phyloP scores from a whole-genome alignment of 106 monocot genomes.

The Dendrobium nobile region DNA sequence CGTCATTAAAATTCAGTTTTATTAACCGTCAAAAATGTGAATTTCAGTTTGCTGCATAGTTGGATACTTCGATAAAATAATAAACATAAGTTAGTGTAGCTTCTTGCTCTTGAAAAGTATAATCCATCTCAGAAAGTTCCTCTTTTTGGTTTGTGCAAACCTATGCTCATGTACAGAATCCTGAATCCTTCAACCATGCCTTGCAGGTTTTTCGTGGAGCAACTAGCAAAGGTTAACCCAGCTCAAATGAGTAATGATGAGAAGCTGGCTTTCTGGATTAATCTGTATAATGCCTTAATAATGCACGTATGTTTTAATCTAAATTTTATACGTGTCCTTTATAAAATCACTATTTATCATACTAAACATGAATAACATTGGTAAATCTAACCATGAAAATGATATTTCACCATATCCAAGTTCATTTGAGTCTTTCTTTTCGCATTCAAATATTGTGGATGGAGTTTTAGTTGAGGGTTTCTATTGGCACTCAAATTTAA shows the following conservation, averaged over 20 bases:
- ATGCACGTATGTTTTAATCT: constrained; percentile 21
- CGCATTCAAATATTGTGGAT: too few relatives aligned
- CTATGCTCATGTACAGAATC: too few relatives aligned
- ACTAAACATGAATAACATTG: neutral
- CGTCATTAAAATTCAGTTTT: neutral
- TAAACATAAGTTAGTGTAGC: neutral
- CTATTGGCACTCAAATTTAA: neutral
- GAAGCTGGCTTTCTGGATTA: constrained; percentile 30
- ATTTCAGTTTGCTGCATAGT: neutral
- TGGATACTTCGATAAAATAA: neutral
- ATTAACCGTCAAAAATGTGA: neutral
- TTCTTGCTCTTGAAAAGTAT: neutral
- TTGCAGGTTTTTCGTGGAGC: constrained; percentile 19
- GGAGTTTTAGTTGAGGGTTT: too few relatives aligned
- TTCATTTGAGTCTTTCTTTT: neutral
- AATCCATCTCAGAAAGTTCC: too few relatives aligned
- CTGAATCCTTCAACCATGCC: neutral
- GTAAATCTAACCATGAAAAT: neutral
- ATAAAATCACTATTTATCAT: neutral
- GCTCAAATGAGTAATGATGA: constrained; percentile 16
- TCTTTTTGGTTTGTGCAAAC: too few relatives aligned
- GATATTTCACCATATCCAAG: neutral
- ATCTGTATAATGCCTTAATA: constrained; percentile 24
- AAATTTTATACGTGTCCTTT: neutral
- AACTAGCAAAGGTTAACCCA: constrained; percentile 21